These are phyloP conservation scores for Phytophthora agathidicida DNA, from an alignment of 352 stramenopile species.

Conservation along the genomic window DNA sequence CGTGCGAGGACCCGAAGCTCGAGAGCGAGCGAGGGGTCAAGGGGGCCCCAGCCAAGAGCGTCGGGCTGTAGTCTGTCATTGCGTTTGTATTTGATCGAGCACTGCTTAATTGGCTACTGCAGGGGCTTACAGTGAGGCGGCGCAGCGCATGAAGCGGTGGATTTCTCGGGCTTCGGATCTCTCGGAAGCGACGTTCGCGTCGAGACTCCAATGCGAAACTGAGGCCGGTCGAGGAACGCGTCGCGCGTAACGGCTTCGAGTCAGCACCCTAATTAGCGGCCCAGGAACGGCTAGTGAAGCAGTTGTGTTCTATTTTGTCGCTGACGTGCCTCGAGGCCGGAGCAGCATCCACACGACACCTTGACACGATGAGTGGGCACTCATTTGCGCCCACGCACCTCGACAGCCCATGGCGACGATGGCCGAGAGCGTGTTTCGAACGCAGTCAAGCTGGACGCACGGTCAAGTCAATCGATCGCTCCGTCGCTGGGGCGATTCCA, in stretches of 20 bases:
- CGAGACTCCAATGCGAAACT: slow-evolving; percentile 34
- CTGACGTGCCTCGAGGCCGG: slow-evolving; percentile 26
- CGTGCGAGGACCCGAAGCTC: slow-evolving; percentile 25
- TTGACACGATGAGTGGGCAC: too few relatives aligned
- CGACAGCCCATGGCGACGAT: slow-evolving; percentile 36
- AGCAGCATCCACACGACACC: too few relatives aligned
- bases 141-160: slow-evolving; percentile 15
- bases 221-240: slow-evolving; percentile 10
- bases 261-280: slow-evolving; percentile 28
- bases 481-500: too few relatives aligned
- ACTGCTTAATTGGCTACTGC: slow-evolving; percentile 6
- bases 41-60: slow-evolving; percentile 8
- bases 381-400: too few relatives aligned
- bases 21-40: slow-evolving; percentile 27
- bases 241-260: slow-evolving; percentile 28
- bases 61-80: slow-evolving; percentile 33
- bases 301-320: slow-evolving; percentile 38
- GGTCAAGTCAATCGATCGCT: slow-evolving; percentile 28
- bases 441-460: not conserved
- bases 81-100: slow-evolving; percentile 13
- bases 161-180: too few relatives aligned
- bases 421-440: slow-evolving; percentile 8
- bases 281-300: slow-evolving; percentile 23
- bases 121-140: not conserved
- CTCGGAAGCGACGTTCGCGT: not conserved